phyloP scores from a whole-genome alignment of 1,284 basidiomycete species.

The Cryptococcus hybrid region DNA sequence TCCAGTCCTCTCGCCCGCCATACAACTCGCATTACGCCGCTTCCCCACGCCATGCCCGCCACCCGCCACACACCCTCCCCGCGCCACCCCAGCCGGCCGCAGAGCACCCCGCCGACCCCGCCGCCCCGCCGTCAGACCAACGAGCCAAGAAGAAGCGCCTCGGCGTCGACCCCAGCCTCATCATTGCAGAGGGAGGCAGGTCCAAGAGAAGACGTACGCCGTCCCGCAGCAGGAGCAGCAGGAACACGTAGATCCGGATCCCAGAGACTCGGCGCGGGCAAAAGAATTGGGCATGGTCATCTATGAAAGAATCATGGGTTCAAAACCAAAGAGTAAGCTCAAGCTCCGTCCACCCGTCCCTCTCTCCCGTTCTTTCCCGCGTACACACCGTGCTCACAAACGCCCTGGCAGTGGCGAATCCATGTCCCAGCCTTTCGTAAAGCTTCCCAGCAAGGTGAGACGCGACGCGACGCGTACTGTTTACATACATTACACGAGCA shows the following conservation, averaged over 20 bases:
- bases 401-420: slow-evolving; percentile 25
- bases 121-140: not conserved
- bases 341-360: not conserved
- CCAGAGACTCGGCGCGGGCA: slow-evolving; percentile 37
- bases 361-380: not conserved
- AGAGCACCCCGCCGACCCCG: not conserved
- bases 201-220: slow-evolving; percentile 27
- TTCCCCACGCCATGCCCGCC: too few species aligned
- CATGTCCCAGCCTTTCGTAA: slow-evolving; percentile 41
- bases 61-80: too few species aligned
- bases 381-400: not conserved
- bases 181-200: slow-evolving; percentile 21
- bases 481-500: not conserved
- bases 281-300: slow-evolving; percentile 31
- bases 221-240: slow-evolving; percentile 17
- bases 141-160: slow-evolving; percentile 15
- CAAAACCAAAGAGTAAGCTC: slow-evolving; percentile 34
- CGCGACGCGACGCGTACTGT: not conserved
- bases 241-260: slow-evolving; percentile 16
- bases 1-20: too few species aligned
- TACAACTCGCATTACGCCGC: too few species aligned
- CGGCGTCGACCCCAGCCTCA: slow-evolving; percentile 30
- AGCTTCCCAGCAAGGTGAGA: slow-evolving; percentile 44
- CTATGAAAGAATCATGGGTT: slow-evolving; percentile 33
- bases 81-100: not conserved